Evolutionary conservation across 2,329 filamentous ascomycete genomes (phyloP).

Genomic region (Teratosphaeriaceae sp.): DNA sequence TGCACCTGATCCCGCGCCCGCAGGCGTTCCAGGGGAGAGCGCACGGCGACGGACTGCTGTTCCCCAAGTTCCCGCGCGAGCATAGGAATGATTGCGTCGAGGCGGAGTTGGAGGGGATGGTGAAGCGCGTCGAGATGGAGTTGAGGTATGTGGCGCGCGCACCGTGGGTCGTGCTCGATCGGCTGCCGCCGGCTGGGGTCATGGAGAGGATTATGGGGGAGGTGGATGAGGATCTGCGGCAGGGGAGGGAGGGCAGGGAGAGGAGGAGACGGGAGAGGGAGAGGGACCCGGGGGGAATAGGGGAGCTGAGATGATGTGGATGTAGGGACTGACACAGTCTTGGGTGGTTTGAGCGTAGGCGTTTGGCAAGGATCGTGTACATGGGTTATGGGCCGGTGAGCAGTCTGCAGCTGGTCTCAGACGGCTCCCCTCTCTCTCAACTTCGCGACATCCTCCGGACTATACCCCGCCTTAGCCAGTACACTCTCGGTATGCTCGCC

Average conservation of each 20-base stretch:
- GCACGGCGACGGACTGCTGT: conserved; percentile 62
- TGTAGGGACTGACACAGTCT: too few species aligned
- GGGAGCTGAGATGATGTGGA: conserved; percentile 29
- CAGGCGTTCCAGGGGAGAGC: conserved; percentile 77
- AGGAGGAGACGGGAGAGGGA: conserved; percentile 40
- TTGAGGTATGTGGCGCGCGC: conserved; percentile 76
- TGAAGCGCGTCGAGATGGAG: conserved; percentile 76
- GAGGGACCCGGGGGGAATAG: conserved; percentile 39
- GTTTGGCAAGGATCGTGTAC: too few species aligned
- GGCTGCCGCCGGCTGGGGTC: conserved; percentile 64
- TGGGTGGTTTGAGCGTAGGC: too few species aligned
- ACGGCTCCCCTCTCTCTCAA: neutral
- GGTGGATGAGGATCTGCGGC: conserved; percentile 56
- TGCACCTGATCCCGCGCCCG: conserved; percentile 70
- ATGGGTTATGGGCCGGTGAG: too few species aligned
- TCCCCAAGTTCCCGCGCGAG: conserved; percentile 69
- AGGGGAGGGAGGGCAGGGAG: conserved; percentile 40
- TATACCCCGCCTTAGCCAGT: conserved; percentile 6
- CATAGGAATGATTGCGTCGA: conserved; percentile 62
- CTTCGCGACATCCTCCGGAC: neutral
- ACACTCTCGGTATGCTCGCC: conserved; percentile 24
- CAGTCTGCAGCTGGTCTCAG: too few species aligned
- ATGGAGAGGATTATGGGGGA: conserved; percentile 57
- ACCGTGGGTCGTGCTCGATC: conserved; percentile 78
- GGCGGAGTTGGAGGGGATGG: conserved; percentile 69